Conservation (phyloP, 2,329 filamentous ascomycete species). For the Trichoderma sp. region DNA sequence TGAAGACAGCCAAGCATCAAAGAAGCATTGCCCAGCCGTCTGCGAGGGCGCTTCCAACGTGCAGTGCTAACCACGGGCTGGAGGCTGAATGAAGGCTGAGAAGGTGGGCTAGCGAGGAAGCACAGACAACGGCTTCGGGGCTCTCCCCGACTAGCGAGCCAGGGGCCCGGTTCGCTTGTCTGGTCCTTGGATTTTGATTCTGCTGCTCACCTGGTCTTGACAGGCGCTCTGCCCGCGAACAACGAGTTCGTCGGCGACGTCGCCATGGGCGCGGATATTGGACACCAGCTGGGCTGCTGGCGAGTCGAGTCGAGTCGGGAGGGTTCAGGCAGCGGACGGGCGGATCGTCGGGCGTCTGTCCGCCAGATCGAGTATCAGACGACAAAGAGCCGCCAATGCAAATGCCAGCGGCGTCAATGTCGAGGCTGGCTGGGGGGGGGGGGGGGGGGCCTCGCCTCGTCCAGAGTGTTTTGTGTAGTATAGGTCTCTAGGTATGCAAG, state of each 20-base stretch:
- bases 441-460: not conserved
- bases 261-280: slow-evolving; percentile 18
- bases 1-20: slow-evolving; percentile 5
- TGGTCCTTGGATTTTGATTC: slow-evolving; percentile 11
- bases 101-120: slow-evolving; percentile 23
- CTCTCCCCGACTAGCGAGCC: slow-evolving; percentile 14
- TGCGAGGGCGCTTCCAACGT: not conserved
- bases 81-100: slow-evolving; percentile 19
- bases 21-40: not conserved
- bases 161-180: slow-evolving; percentile 7
- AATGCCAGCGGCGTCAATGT: not conserved
- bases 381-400: slow-evolving; percentile 27
- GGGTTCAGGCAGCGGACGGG: slow-evolving; percentile 52
- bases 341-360: slow-evolving; percentile 31
- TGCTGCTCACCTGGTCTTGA: slow-evolving; percentile 21
- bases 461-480: not conserved
- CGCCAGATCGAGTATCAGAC: slow-evolving; percentile 32
- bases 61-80: not conserved
- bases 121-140: slow-evolving; percentile 23
- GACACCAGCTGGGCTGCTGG: slow-evolving; percentile 20
- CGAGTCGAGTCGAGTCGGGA: slow-evolving; percentile 43
- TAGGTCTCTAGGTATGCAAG: not conserved
- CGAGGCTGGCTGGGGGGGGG: too few relatives aligned
- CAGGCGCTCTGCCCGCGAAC: slow-evolving; percentile 20
- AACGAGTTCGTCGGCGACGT: slow-evolving; percentile 17